These are phyloP conservation scores for Mikania micrantha DNA, from an alignment of 129 eudicot genomes.

Conservation along the genomic window DNA sequence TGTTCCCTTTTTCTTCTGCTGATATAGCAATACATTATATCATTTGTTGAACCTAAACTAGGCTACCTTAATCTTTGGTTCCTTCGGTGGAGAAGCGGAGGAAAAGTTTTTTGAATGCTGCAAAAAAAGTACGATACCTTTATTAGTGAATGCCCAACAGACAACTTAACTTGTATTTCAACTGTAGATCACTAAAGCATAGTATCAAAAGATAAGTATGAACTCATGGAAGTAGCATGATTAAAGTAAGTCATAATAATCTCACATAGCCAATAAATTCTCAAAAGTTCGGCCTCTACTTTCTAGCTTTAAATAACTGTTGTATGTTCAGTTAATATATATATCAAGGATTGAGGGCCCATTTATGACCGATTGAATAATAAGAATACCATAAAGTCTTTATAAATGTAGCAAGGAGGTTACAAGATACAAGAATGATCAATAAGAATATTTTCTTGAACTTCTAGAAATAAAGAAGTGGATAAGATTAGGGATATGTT, in stretches of 20 bases:
- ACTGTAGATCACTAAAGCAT: neutral
- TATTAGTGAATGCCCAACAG: neutral
- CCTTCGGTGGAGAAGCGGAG: constrained; percentile 48
- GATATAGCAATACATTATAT: constrained; percentile 1
- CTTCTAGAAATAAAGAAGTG: neutral
- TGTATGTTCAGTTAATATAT: neutral
- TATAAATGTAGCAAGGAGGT: neutral
- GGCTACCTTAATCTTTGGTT: constrained; percentile 61
- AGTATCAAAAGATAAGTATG: neutral
- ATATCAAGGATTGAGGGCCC: neutral
- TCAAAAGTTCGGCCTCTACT: neutral
- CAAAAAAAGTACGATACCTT: constrained; percentile 4
- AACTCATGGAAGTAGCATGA: neutral
- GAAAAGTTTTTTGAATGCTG: constrained; percentile 64
- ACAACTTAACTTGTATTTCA: neutral
- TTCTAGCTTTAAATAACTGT: neutral
- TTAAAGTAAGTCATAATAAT: neutral
- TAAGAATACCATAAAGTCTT: neutral
- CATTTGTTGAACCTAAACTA: neutral
- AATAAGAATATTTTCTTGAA: neutral
- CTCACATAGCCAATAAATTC: neutral
- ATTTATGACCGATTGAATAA: neutral
- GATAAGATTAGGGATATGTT: neutral
- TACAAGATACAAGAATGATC: neutral
- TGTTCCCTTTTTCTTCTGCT: neutral